A percentile compares a stretch with the other conserved stretches of the same genome.
These are phyloP conservation scores for Metroxylon sagu DNA, from an alignment of 176 grass and related monocot genomes.

Conservation along the genomic window DNA sequence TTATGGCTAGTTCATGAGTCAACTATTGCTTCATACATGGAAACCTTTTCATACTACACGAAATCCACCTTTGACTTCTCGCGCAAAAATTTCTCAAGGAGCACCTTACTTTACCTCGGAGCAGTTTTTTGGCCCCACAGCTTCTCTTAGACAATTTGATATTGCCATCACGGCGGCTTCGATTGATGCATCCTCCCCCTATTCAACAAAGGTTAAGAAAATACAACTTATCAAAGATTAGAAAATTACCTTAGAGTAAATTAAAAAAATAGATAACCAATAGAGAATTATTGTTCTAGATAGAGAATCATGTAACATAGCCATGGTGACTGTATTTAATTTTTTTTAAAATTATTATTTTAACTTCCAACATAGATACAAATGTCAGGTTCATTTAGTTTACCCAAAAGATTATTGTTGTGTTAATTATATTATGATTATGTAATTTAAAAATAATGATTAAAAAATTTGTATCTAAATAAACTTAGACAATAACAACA, in stretches of 20 bases:
- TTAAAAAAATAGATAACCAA: background rate
- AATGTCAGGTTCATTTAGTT: too few species aligned
- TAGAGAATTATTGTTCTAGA: background rate
- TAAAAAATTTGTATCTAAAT: too few species aligned
- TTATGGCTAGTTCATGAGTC: too few species aligned
- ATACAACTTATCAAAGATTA: conserved; percentile 1
- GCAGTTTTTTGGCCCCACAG: conserved; percentile 57
- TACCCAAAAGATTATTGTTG: too few species aligned
- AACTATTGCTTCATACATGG: too few species aligned
- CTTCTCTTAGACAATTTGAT: conserved; percentile 64
- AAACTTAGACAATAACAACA: too few species aligned
- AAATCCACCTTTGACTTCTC: too few species aligned
- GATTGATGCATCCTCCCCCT: conserved; percentile 96
- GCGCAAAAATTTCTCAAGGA: too few species aligned
- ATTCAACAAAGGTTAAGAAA: conserved; percentile 2
- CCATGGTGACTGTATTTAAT: background rate
- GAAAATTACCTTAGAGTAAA: background rate
- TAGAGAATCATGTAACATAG: background rate
- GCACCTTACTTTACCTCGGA: conserved; percentile 40
- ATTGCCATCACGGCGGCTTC: conserved; percentile 85
- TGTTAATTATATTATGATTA: too few species aligned
- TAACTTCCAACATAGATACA: too few species aligned
- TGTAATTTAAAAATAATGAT: too few species aligned
- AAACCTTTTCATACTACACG: too few species aligned
- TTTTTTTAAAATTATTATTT: background rate